Base-by-base conservation (phyloP, 1,139 yeast species). In the Geotrichum europaeum region DNA sequence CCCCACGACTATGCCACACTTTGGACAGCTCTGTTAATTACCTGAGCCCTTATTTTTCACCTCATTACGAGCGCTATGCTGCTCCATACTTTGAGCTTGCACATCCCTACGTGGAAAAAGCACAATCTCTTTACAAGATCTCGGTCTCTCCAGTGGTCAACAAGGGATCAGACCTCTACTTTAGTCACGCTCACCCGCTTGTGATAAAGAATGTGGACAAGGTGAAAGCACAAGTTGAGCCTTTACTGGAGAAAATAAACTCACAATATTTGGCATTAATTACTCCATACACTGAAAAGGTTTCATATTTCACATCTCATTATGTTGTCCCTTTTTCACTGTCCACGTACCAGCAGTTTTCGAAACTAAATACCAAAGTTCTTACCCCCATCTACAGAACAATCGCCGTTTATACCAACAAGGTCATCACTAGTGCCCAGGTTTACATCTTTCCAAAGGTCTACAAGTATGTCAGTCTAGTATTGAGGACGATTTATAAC, bases 1-100 rank as follows among this genome's bases (percentile, higher is more conserved):
- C 59, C 20, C 72, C 71, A 3, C 58, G 59, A 10, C 60, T 68
- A 34, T 69, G 72, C 61, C n/a, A 43, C 15, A 68, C 71, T 2
- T 52, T 69, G 30, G 69, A 67, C 53, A 47, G 55, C 13, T 63
- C 61, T 4, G 62, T 65, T 40, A 62, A 62, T 34, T 34, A 32
- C 3, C 53, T 62, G 13, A 58, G 56, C 30, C 71, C 70, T 5
- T 61, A 65, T 49, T 53, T 59, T 22, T 47, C 55, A 2, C 60
- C 60, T 12, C 45, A 47, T 22, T 58, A 58, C 24, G 36, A 58
- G 22, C 55, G 55, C 40, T 58, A 54, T 34, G 60, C 60, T n/a
- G 57, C 60, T 18, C 55, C 53, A 28, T 53, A 53, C 28, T 49
- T 66, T 6, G 63, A 62, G 12, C 45, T 32, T 13, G 66, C 63